Percentiles rank a stretch among this genome's conserved stretches.
These are phyloP conservation scores for Colletotrichum orbiculare DNA, from an alignment of 2,329 filamentous ascomycete genomes.

Conservation along the genomic window DNA sequence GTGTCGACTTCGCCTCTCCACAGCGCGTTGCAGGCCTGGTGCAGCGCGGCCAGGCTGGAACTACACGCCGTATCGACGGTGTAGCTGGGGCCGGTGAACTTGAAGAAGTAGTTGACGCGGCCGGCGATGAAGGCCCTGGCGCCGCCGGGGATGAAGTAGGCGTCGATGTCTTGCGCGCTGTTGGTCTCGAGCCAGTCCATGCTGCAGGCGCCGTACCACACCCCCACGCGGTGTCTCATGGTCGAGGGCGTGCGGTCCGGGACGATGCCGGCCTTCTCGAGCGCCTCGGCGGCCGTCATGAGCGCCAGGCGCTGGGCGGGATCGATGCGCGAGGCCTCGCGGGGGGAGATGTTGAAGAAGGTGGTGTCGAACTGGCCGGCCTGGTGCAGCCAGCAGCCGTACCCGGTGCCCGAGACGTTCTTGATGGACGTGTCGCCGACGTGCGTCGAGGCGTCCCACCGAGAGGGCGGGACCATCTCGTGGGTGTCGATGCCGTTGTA, in stretches of 20 bases:
- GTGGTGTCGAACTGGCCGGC: slow-evolving; percentile 74
- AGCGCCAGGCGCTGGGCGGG: slow-evolving; percentile 80
- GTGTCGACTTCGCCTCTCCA: slow-evolving; percentile 84
- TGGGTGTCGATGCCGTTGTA: slow-evolving; percentile 68
- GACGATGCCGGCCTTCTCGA: slow-evolving; percentile 80
- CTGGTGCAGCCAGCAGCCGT: slow-evolving; percentile 64
- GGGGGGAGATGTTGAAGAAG: slow-evolving; percentile 80
- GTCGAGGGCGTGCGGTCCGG: slow-evolving; percentile 75
- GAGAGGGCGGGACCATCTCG: slow-evolving; percentile 69
- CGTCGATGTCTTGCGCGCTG: slow-evolving; percentile 72
- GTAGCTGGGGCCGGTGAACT: slow-evolving; percentile 78
- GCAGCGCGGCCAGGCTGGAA: slow-evolving; percentile 77
- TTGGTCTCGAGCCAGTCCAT: slow-evolving; percentile 86
- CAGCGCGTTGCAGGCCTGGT: slow-evolving; percentile 76
- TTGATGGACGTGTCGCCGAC: slow-evolving; percentile 71
- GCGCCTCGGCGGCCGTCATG: slow-evolving; percentile 80
- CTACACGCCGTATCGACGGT: slow-evolving; percentile 83
- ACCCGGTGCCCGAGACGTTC: slow-evolving; percentile 42
- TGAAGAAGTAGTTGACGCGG: slow-evolving; percentile 83
- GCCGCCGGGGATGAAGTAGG: slow-evolving; percentile 64
- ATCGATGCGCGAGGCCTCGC: slow-evolving; percentile 75
- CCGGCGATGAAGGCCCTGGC: slow-evolving; percentile 63
- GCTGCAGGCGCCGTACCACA: slow-evolving; percentile 80
- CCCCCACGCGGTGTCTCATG: slow-evolving; percentile 68
- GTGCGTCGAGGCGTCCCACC: slow-evolving; percentile 70